Evolutionary conservation across 2,329 filamentous ascomycete genomes (phyloP).

Genomic region (Plectosphaerella cucumerina): DNA sequence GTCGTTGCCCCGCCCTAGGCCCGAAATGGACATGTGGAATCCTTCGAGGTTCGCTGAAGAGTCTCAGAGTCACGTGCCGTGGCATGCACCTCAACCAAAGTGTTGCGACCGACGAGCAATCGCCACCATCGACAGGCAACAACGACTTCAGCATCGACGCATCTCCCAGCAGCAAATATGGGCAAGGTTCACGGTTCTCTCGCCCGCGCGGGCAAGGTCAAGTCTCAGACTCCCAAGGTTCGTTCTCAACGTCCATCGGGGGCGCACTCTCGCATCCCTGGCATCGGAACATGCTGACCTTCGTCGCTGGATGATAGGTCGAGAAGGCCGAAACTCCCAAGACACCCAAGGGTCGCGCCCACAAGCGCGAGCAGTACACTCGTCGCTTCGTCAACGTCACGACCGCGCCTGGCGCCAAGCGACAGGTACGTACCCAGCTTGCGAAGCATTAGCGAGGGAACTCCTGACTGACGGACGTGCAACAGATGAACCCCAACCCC

Average conservation of each 20-base stretch:
- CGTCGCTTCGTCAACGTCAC: conserved; percentile 97
- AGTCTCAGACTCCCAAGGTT: conserved; percentile 92
- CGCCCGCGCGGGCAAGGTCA: conserved; percentile 95
- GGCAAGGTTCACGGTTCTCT: conserved; percentile 92
- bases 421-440: conserved; percentile 62
- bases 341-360: conserved; percentile 91
- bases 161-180: conserved; percentile 54
- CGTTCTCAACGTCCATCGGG: conserved; percentile 8
- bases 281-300: too few relatives aligned
- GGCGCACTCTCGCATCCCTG: background rate
- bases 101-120: too few relatives aligned
- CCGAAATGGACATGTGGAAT: background rate
- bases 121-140: background rate
- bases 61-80: background rate
- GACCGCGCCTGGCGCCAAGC: conserved; percentile 85
- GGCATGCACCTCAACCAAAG: background rate
- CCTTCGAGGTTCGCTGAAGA: background rate
- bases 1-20: conserved; percentile 1
- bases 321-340: conserved; percentile 94
- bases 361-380: conserved; percentile 95
- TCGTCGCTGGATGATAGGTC: conserved; percentile 46
- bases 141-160: background rate
- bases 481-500: conserved; percentile 83
- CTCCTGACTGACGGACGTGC: background rate
- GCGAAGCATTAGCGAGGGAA: background rate